Evolutionary conservation across 495 filamentous ascomycete genomes (phyloP).

Genomic region (Letharia lupina): DNA sequence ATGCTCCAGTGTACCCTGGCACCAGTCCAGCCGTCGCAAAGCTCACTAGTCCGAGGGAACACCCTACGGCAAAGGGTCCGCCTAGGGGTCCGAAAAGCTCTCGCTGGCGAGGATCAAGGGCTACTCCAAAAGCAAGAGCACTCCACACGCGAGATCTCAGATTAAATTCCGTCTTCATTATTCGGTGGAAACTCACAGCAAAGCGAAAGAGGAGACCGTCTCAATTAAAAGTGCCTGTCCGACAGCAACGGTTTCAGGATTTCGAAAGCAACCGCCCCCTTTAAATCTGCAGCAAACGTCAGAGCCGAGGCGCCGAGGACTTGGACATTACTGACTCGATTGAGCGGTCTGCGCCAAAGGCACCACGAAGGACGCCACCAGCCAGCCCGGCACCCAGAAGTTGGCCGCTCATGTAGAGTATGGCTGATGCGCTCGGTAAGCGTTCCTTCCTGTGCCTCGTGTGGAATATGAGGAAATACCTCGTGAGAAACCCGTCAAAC

Average conservation of each 20-base stretch:
- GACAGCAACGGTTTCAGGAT: constrained; percentile 20
- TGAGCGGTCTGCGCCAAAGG: constrained; percentile 28
- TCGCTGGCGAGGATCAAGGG: constrained; percentile 48
- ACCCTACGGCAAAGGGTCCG: constrained; percentile 45
- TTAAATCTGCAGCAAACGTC: constrained; percentile 21
- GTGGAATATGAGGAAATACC: constrained; percentile 17
- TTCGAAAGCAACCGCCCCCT: constrained; percentile 33
- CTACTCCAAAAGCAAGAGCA: constrained; percentile 42
- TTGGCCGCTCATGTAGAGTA: constrained; percentile 40
- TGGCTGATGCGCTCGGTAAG: neutral
- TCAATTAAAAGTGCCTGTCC: constrained; percentile 39
- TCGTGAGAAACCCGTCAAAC: constrained; percentile 41
- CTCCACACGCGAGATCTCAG: neutral
- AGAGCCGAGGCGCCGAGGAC: neutral
- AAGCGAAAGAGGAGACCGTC: constrained; percentile 34
- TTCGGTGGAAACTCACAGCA: constrained; percentile 23
- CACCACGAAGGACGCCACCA: constrained; percentile 34
- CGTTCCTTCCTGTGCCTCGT: neutral
- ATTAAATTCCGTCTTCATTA: neutral
- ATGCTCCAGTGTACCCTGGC: constrained; percentile 18
- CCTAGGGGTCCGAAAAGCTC: constrained; percentile 43
- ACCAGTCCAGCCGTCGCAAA: constrained; percentile 30
- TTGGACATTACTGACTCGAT: constrained; percentile 2
- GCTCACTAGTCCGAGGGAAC: constrained; percentile 38
- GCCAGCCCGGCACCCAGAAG: constrained; percentile 38